Base-by-base conservation (phyloP, 1,139 yeast species). In the Spathaspora sp. region DNA sequence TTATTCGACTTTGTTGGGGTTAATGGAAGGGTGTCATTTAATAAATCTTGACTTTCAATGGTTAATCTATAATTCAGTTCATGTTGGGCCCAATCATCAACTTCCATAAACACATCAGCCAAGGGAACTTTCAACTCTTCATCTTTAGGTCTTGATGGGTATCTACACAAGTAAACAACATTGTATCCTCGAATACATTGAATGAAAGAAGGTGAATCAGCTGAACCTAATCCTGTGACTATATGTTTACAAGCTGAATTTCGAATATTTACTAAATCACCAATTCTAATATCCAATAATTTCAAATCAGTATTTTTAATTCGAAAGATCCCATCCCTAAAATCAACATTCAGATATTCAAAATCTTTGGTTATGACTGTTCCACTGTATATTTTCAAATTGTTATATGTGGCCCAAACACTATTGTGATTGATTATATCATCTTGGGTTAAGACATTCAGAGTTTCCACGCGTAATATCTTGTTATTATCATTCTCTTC, bases 161-260 rank as follows among this genome's bases (percentile, higher is more conserved):
- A 37, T 11, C 64, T 64, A 46, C 59, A 63, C 7, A 76, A 59
- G 50, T 68, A 59, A 2, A 80, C 74, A 2, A 70, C 60, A 57
- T 82, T 82, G 56, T 68, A 84, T 0, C 89, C 89, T 54, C 89
- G 63, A 46, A 82, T 68, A 56, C 89, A 83, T 38, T 68, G 60
- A 5, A 82, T 72, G 0, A 54, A 47, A 11, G 47, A 42, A 17
- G 45, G 49, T 1, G 56, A 44, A 3, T 56, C 56, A 9, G 13
- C 23, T n/a, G 43, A 44, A 11, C 58, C 48, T 41, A 84, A 59
- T 0, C 84, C 86, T 2, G 75, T 67, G 1, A 84, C 80, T 10
- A 58, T 53, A 49, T 68, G 78, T 23, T 57, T 57, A 8, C 42
- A 40, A 13, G 39, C 33, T 9, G 58, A 56, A 9, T 56, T 44